Conservation (phyloP, 306 rosid species). For the Cicer chorassanicum region DNA sequence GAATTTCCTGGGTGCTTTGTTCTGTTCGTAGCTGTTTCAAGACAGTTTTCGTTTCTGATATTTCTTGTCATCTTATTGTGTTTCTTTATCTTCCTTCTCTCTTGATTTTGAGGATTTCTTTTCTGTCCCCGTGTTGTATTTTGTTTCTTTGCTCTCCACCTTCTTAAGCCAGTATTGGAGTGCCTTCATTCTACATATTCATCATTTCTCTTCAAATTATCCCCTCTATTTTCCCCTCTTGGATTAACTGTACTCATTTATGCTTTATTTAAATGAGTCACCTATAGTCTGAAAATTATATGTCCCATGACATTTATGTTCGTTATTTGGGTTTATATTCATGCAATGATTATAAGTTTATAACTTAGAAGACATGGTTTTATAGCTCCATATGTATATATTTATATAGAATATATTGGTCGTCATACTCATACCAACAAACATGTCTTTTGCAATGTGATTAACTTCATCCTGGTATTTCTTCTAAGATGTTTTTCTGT, state of each 20-base stretch:
- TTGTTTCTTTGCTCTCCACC: neutral
- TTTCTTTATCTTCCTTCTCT: conserved; percentile 7
- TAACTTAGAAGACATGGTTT: conserved; percentile 11
- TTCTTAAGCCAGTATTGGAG: neutral
- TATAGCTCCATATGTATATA: conserved; percentile 20
- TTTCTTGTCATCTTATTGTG: neutral
- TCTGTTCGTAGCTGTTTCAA: conserved; percentile 6
- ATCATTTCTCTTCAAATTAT: neutral
- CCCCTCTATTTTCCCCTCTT: neutral
- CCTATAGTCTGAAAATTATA: conserved; percentile 12
- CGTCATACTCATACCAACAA: conserved; percentile 1
- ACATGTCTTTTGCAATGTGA: conserved; percentile 8
- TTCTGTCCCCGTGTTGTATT: neutral
- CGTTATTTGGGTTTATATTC: conserved; percentile 27
- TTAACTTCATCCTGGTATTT: conserved; percentile 22
- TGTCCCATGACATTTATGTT: neutral
- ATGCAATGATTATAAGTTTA: conserved; percentile 22
- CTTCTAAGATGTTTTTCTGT: conserved; percentile 26
- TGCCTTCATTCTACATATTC: conserved; percentile 21
- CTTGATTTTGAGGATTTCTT: conserved; percentile 22
- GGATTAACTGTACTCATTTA: neutral
- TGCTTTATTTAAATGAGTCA: conserved; percentile 2
- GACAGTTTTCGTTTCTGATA: neutral
- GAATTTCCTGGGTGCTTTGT: neutral
- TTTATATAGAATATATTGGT: conserved; percentile 16